These are phyloP conservation scores for Clonostachys byssicola DNA, from an alignment of 2,329 filamentous ascomycete species.

Conservation along the genomic window DNA sequence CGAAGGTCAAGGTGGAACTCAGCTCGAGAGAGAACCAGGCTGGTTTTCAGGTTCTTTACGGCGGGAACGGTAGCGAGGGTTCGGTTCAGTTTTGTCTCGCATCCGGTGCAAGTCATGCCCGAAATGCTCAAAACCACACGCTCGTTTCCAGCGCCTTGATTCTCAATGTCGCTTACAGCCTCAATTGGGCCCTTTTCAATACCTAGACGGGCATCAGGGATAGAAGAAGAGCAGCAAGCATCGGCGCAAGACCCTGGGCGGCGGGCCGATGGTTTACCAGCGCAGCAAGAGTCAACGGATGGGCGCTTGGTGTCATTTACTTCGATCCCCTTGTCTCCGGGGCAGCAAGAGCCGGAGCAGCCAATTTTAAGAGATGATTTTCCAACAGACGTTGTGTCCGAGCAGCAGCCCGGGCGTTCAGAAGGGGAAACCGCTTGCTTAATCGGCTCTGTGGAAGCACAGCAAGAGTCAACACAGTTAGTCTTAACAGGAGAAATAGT, in stretches of 20 bases:
- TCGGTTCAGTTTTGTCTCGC: constrained; percentile 2
- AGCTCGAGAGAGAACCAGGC: constrained; percentile 1
- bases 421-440: too few species aligned
- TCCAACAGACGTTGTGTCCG: too few species aligned
- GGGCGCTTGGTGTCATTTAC: too few species aligned
- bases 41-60: constrained; percentile 1
- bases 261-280: constrained; percentile 1
- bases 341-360: too few species aligned
- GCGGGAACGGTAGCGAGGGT: background rate
- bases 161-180: constrained; percentile 11
- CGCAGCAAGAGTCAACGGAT: too few species aligned
- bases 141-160: constrained; percentile 10
- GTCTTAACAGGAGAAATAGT: too few species aligned
- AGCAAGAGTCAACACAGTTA: too few species aligned
- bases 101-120: constrained; percentile 4
- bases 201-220: background rate
- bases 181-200: constrained; percentile 1
- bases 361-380: too few species aligned
- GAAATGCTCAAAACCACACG: constrained; percentile 2
- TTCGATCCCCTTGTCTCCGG: too few species aligned
- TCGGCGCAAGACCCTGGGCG: constrained; percentile 16
- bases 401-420: too few species aligned
- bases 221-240: constrained; percentile 6
- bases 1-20: constrained; percentile 1
- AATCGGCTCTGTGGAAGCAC: too few species aligned